A percentile compares a stretch with the other conserved stretches of the same genome.
phyloP scores from a whole-genome alignment of 1,284 basidiomycete species.

The Trichosporon sp. region DNA sequence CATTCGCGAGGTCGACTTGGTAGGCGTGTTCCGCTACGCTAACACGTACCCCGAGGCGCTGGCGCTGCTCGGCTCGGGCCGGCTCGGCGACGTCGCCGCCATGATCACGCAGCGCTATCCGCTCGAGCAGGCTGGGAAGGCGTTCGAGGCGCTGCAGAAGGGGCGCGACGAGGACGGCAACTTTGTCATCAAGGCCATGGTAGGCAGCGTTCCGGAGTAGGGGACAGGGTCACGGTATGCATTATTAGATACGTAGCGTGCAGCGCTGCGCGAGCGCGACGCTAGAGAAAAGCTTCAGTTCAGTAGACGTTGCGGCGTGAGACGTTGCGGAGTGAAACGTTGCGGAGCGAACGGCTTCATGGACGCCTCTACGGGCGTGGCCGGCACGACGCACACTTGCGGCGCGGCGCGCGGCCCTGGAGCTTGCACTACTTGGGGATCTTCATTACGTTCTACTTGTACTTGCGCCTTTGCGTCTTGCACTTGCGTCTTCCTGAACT shows the following conservation, averaged over 20 bases:
- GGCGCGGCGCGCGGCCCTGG: too few relatives aligned
- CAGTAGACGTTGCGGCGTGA: not conserved
- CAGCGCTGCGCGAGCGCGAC: not conserved
- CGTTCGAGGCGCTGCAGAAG: slow-evolving; percentile 71
- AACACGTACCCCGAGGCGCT: slow-evolving; percentile 84
- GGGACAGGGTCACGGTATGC: not conserved
- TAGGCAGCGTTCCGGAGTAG: slow-evolving; percentile 44
- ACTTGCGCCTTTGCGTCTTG: not conserved
- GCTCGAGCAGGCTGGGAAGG: slow-evolving; percentile 62
- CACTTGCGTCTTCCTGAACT: not conserved
- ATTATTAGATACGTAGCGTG: not conserved
- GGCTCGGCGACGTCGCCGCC: slow-evolving; percentile 62
- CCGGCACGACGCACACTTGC: not conserved
- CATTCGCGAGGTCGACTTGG: slow-evolving; percentile 84
- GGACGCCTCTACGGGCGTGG: not conserved
- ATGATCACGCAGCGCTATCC: slow-evolving; percentile 76
- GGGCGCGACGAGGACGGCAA: slow-evolving; percentile 72
- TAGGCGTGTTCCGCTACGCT: slow-evolving; percentile 72
- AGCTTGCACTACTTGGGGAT: not conserved
- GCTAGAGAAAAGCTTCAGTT: not conserved
- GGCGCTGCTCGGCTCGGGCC: slow-evolving; percentile 62
- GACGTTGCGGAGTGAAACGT: not conserved
- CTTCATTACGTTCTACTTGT: not conserved
- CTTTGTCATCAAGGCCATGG: slow-evolving; percentile 81
- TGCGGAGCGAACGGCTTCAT: too few relatives aligned